Conservation (phyloP, 108 stramenopile genomes). For the Discostella stelligeroides region DNA sequence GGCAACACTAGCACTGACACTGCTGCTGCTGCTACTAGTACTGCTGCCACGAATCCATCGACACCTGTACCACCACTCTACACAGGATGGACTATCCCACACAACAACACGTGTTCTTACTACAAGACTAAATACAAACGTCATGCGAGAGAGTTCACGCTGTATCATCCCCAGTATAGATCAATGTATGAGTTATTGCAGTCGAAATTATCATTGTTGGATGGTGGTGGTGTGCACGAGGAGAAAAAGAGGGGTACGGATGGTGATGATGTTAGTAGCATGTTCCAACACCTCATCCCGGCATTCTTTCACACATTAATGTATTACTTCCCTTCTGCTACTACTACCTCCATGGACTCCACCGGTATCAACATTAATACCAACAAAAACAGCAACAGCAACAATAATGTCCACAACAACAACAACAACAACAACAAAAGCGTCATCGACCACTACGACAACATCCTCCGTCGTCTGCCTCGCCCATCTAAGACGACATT, state of each 20-base stretch:
- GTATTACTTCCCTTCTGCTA: conserved; percentile 44
- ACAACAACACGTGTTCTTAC: conserved; percentile 67
- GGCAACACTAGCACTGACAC: not conserved
- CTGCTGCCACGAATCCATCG: too few relatives aligned
- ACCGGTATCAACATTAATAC: too few relatives aligned
- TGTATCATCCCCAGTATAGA: conserved; percentile 52
- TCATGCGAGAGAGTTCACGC: conserved; percentile 58
- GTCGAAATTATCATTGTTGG: conserved; percentile 21
- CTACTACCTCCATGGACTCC: too few relatives aligned
- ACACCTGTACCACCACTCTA: conserved; percentile 65
- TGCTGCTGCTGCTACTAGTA: too few relatives aligned
- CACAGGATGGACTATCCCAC: conserved; percentile 80
- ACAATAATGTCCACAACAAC: not conserved
- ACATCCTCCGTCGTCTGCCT: conserved; percentile 7
- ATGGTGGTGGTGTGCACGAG: not conserved
- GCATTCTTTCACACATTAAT: conserved; percentile 75
- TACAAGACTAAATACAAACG: conserved; percentile 74
- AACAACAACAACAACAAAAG: not conserved
- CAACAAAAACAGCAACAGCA: not conserved
- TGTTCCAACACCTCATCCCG: conserved; percentile 60
- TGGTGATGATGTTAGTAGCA: conserved; percentile 10
- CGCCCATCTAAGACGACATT: conserved; percentile 47
- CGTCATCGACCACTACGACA: not conserved
- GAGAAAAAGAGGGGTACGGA: conserved; percentile 1
- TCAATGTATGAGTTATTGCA: conserved; percentile 45